Conservation (phyloP, 116 monocot species). For the Trichopus zeylanicus region DNA sequence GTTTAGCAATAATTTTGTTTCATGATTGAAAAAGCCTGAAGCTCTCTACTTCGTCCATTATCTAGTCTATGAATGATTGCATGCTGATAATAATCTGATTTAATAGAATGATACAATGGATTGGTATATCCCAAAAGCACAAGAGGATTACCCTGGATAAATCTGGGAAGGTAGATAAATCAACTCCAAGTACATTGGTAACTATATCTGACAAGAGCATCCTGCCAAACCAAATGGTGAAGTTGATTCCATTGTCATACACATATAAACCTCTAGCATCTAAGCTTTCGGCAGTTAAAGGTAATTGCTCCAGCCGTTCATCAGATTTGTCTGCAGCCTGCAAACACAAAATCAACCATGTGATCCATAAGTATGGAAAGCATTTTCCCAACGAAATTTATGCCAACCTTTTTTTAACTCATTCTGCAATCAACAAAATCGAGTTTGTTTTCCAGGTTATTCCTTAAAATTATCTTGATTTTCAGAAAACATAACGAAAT, state of each 20-base stretch:
- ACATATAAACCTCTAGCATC: conserved; percentile 66
- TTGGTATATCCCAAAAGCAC: neutral
- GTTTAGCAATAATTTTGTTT: no score
- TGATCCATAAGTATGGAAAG: neutral
- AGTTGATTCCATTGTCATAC: conserved; percentile 74
- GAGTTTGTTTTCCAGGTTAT: neutral
- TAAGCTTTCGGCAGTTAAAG: conserved; percentile 57
- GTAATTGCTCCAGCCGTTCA: conserved; percentile 22
- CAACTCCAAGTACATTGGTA: conserved; percentile 45
- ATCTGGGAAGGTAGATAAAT: conserved; percentile 46
- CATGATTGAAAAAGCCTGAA: neutral
- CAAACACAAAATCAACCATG: neutral
- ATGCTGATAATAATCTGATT: neutral
- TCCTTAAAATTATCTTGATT: neutral
- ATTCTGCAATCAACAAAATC: neutral
- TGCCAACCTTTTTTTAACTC: neutral
- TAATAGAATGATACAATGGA: neutral
- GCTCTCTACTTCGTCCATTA: neutral
- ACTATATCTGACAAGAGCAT: conserved; percentile 56
- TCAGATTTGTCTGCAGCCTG: conserved; percentile 27
- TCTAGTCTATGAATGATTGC: neutral
- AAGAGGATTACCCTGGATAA: conserved; percentile 58
- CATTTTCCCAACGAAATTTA: neutral
- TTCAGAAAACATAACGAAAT: neutral
- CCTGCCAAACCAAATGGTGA: conserved; percentile 84